These are phyloP conservation scores for Heterobasidion parviporum DNA, from an alignment of 1,284 basidiomycete genomes.

Conservation along the genomic window DNA sequence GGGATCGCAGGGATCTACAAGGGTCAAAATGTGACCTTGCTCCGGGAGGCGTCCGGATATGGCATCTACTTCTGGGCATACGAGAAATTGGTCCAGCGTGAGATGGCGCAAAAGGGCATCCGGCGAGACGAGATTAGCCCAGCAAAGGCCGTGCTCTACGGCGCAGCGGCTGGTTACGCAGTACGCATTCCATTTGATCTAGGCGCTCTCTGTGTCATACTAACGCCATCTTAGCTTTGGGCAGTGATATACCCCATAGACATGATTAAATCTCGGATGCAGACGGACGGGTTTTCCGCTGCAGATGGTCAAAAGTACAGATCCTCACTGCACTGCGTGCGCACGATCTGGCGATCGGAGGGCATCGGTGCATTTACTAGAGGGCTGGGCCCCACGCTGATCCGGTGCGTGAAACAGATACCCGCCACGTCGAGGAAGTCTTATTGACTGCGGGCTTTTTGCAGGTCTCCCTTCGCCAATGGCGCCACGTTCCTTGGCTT, in stretches of 20 bases:
- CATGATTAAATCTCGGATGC: slow-evolving; percentile 92
- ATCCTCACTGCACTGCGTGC: slow-evolving; percentile 76
- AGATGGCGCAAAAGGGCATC: slow-evolving; percentile 66
- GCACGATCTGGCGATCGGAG: slow-evolving; percentile 74
- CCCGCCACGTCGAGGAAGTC: slow-evolving; percentile 8
- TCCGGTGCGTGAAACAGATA: slow-evolving; percentile 50
- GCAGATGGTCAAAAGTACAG: slow-evolving; percentile 74
- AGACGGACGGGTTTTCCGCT: slow-evolving; percentile 83
- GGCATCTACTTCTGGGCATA: slow-evolving; percentile 91
- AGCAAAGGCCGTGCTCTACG: slow-evolving; percentile 73
- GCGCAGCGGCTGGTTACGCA: slow-evolving; percentile 80
- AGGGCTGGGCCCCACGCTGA: slow-evolving; percentile 85
- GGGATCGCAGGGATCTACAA: slow-evolving; percentile 88
- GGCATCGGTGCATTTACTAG: slow-evolving; percentile 84
- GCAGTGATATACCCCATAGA: slow-evolving; percentile 87
- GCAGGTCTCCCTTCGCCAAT: slow-evolving; percentile 83
- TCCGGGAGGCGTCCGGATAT: slow-evolving; percentile 82
- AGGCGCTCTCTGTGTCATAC: not conserved
- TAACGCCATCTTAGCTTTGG: slow-evolving; percentile 50
- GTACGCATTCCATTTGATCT: slow-evolving; percentile 35
- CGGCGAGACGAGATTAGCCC: slow-evolving; percentile 71
- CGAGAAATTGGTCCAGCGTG: slow-evolving; percentile 85
- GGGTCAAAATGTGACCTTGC: slow-evolving; percentile 85
- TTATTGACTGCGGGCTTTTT: slow-evolving; percentile 5
- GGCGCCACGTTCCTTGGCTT: slow-evolving; percentile 92